Evolutionary conservation across 2,329 filamentous ascomycete genomes (phyloP).

Genomic region (Diaporthe sp.): DNA sequence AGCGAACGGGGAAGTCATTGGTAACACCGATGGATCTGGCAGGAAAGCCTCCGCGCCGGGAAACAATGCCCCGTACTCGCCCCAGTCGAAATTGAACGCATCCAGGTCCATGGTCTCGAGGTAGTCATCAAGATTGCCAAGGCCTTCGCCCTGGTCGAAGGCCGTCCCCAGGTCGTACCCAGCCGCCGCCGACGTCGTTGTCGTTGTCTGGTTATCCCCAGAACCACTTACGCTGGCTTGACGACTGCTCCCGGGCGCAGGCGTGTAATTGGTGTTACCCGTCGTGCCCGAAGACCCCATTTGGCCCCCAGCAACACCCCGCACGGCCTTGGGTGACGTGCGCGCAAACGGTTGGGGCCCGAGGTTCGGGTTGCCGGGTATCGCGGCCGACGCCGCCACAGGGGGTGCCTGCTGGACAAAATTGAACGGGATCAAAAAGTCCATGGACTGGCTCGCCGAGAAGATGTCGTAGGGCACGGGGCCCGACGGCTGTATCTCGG

Average conservation of each 20-base stretch:
- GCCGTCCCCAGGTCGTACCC: neutral
- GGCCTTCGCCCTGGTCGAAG: neutral
- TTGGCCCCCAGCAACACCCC: neutral
- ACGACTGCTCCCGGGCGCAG: neutral
- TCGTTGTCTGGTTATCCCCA: neutral
- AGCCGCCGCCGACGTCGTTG: no score
- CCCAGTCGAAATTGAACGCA: slow-evolving; percentile 27
- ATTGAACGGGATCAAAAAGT: slow-evolving; percentile 15
- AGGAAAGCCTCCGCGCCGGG: slow-evolving; percentile 22
- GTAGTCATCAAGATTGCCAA: neutral
- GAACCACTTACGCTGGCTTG: neutral
- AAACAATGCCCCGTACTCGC: neutral
- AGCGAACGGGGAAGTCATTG: neutral
- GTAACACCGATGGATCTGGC: neutral
- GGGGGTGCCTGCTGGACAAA: slow-evolving; percentile 3
- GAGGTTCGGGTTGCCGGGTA: neutral
- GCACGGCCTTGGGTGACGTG: neutral
- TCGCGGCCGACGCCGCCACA: neutral
- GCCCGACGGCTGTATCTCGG: neutral
- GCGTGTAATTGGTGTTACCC: neutral
- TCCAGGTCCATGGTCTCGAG: slow-evolving; percentile 32
- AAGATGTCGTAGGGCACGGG: slow-evolving; percentile 27
- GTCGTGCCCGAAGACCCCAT: neutral
- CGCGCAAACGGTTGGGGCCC: neutral
- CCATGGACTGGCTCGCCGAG: slow-evolving; percentile 4